phyloP scores from a whole-genome alignment of 306 rosid genomes.

The Quercus ilex region DNA sequence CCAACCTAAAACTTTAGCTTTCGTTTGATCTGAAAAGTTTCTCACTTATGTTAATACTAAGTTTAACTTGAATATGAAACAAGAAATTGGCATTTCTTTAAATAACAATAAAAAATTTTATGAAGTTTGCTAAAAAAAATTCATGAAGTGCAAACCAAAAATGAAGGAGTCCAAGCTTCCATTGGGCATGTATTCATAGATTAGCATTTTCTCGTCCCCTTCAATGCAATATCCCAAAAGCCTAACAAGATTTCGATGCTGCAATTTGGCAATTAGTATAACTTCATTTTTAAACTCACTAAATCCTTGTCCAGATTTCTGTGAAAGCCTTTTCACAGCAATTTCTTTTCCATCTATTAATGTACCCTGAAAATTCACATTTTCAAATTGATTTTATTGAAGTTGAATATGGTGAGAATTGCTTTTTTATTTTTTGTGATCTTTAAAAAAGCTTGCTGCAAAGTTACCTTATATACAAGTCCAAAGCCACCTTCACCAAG shows the following conservation, averaged over 20 bases:
- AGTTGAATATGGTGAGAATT: too few species aligned
- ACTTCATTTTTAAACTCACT: conserved; percentile 64
- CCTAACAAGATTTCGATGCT: conserved; percentile 69
- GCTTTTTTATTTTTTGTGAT: too few species aligned
- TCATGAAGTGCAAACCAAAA: conserved; percentile 38
- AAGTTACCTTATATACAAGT: conserved; percentile 43
- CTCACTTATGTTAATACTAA: too few species aligned
- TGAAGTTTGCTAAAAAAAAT: too few species aligned
- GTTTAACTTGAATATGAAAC: too few species aligned
- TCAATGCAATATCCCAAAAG: conserved; percentile 61
- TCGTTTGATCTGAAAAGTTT: conserved; percentile 25
- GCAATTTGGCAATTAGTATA: conserved; percentile 53
- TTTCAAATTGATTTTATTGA: too few species aligned
- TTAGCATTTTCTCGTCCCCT: conserved; percentile 42
- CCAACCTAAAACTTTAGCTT: conserved; percentile 28
- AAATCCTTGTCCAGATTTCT: conserved; percentile 50
- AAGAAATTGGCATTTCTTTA: too few species aligned
- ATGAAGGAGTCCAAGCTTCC: conserved; percentile 62
- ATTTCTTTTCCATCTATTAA: conserved; percentile 43
- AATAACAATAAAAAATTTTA: too few species aligned
- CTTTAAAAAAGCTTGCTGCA: too few species aligned
- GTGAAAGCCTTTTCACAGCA: conserved; percentile 63
- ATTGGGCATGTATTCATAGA: conserved; percentile 68
- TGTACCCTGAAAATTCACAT: conserved; percentile 38
- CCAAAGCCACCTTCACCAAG: conserved; percentile 72